Conservation (phyloP, 306 rosid species). For the Crotalaria pallida region DNA sequence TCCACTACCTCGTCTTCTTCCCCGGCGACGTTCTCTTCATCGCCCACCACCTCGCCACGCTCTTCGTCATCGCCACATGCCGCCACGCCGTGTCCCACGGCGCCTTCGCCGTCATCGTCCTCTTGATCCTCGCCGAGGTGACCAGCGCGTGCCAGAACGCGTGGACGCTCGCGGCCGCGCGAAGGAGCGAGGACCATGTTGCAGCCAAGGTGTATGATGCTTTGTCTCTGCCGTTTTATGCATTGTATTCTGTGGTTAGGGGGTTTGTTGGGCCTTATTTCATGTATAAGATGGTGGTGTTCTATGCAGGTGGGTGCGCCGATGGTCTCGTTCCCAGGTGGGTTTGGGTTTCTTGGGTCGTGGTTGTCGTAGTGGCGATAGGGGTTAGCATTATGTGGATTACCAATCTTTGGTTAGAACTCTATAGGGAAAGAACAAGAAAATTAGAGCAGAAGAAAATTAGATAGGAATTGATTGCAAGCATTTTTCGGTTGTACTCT, state of each 20-base stretch:
- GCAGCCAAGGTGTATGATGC: constrained; percentile 46
- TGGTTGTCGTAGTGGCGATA: constrained; percentile 59
- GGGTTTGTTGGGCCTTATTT: constrained; percentile 70
- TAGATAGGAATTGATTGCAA: constrained; percentile 29
- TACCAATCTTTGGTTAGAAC: constrained; percentile 69
- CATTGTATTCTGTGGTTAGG: constrained; percentile 51
- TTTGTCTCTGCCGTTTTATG: constrained; percentile 65
- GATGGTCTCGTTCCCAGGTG: constrained; percentile 56
- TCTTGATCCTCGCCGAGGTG: constrained; percentile 69
- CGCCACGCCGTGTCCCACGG: constrained; percentile 70
- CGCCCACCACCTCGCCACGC: constrained; percentile 81
- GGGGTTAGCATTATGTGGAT: constrained; percentile 84
- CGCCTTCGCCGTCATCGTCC: constrained; percentile 53
- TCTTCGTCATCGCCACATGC: constrained; percentile 84
- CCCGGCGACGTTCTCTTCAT: constrained; percentile 78
- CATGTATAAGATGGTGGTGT: constrained; percentile 50
- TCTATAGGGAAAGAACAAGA: constrained; percentile 33
- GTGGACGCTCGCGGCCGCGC: constrained; percentile 71
- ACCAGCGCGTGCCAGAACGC: constrained; percentile 80
- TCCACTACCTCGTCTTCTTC: constrained; percentile 64
- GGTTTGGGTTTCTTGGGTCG: constrained; percentile 87
- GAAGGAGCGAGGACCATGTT: constrained; percentile 34
- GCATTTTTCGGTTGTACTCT: background rate
- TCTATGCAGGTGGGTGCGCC: constrained; percentile 49
- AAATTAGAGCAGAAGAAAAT: constrained; percentile 54